A percentile compares a stretch with the other conserved stretches of the same genome.
phyloP scores from a whole-genome alignment of 2,329 filamentous ascomycete species.

The Tympanopsis confertula region DNA sequence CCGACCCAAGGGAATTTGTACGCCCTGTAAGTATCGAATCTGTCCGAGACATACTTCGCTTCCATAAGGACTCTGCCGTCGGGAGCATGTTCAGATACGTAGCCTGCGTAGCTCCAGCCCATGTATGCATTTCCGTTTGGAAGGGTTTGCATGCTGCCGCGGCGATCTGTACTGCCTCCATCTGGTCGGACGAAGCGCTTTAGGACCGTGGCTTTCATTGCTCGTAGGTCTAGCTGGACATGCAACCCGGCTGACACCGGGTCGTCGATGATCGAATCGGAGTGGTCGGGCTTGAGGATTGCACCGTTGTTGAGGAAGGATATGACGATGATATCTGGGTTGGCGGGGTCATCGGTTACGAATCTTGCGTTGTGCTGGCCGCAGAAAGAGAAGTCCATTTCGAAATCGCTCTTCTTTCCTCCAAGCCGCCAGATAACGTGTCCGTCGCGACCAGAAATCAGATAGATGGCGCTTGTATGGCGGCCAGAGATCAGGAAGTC shows the following conservation, averaged over 20 bases:
- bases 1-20: constrained; percentile 23
- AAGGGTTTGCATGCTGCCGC: constrained; percentile 19
- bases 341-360: constrained; percentile 13
- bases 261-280: constrained; percentile 15
- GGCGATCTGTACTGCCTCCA: constrained; percentile 12
- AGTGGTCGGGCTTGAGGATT: too few species aligned
- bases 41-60: constrained; percentile 15
- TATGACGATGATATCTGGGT: constrained; percentile 16
- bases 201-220: constrained; percentile 14
- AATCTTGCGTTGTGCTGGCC: constrained; percentile 23
- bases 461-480: constrained; percentile 21
- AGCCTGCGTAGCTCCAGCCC: constrained; percentile 19
- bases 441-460: constrained; percentile 18
- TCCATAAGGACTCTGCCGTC: constrained; percentile 16
- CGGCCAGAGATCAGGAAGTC: constrained; percentile 24
- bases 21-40: constrained; percentile 21
- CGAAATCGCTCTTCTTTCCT: constrained; percentile 14
- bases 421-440: constrained; percentile 22
- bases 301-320: constrained; percentile 19
- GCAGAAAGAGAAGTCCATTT: constrained; percentile 16
- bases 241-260: constrained; percentile 13
- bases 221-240: constrained; percentile 14
- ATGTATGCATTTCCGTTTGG: constrained; percentile 20
- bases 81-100: constrained; percentile 15
- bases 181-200: constrained; percentile 18